These are phyloP conservation scores for Termitomyces sp. DNA, from an alignment of 768 basidiomycete genomes.

Conservation along the genomic window DNA sequence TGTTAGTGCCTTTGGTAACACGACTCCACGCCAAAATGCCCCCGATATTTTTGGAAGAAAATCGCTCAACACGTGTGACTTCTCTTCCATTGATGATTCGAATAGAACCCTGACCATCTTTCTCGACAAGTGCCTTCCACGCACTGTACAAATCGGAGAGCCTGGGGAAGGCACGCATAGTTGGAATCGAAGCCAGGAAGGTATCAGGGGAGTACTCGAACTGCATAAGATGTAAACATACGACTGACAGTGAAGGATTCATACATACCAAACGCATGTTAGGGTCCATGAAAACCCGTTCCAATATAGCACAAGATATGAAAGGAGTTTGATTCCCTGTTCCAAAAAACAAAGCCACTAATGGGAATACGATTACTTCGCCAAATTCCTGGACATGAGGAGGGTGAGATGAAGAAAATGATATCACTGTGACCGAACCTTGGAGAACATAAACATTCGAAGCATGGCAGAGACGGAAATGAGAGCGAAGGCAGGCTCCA, in stretches of 20 bases:
- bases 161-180: slow-evolving; percentile 27
- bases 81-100: slow-evolving; percentile 21
- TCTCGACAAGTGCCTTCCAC: slow-evolving; percentile 24
- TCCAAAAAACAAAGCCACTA: slow-evolving; percentile 29
- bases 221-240: slow-evolving; percentile 5
- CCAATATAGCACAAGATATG: slow-evolving; percentile 28
- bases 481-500: slow-evolving; percentile 26
- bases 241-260: background rate
- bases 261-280: slow-evolving; percentile 28
- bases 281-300: slow-evolving; percentile 30
- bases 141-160: slow-evolving; percentile 22
- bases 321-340: slow-evolving; percentile 32
- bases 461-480: slow-evolving; percentile 27
- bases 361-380: slow-evolving; percentile 27
- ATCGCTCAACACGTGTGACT: slow-evolving; percentile 24
- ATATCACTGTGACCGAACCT: slow-evolving; percentile 13
- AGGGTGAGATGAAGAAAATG: background rate
- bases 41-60: slow-evolving; percentile 13
- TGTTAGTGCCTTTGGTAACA: slow-evolving; percentile 23
- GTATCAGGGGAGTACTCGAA: slow-evolving; percentile 29
- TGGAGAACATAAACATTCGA: slow-evolving; percentile 27
- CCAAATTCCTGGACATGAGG: slow-evolving; percentile 21
- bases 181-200: slow-evolving; percentile 26
- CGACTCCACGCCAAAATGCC: slow-evolving; percentile 24
- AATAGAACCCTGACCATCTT: slow-evolving; percentile 22